Base-by-base conservation (phyloP, 1,284 basidiomycete genomes). In the Mrakiaceae sp. region DNA sequence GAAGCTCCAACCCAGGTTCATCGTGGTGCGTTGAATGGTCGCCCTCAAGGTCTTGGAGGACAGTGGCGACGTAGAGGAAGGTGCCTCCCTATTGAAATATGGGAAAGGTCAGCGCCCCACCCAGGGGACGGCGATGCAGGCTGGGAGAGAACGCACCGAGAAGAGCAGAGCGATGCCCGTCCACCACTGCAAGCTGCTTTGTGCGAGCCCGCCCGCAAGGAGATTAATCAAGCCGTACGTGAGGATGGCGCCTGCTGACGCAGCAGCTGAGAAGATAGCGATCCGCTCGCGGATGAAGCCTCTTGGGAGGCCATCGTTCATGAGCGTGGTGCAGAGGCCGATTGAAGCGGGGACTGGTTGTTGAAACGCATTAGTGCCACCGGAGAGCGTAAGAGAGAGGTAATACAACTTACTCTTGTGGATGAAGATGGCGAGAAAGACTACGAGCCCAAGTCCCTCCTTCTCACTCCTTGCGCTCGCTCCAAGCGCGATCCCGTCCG, bases 21-120 rank as follows among this genome's bases (percentile, higher is more conserved):
- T 78, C 70, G 8, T 75, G 68, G 48, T 70, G 74, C 40, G 67
- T 64, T 52, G 66, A 66, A 64, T 71, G 62, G 54, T 71, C 68
- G 52, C 70, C 46, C 2, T 74, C 74, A 2, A 87, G 80, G 3
- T 87, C 84, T 72, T 90, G 88, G 40, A 93, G 79, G 48, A 92
- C 87, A 2, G 93, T 94, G 0, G 93, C 61, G 48, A 97, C 93
- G 73, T 94, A 97, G 44, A 97, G 79, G 76, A 97, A 97, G 1
- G 90, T 92, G 11, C 93, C 93, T 50, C 90, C 94, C 90, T 92
- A 68, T 16, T 44, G 3, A 50, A 43, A 42, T 0, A 27, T 27
- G 27, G 27, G 27, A 2, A 27, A 27, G 27, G 27, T 27, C 27
- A 27, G 27, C 27, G 27, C 27, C 47, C 27, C 44, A 63, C 43